Percentiles rank a stretch among this genome's conserved stretches.
These are phyloP conservation scores for Aspergillus sp. DNA, from an alignment of 2,329 filamentous ascomycete genomes.

Conservation along the genomic window DNA sequence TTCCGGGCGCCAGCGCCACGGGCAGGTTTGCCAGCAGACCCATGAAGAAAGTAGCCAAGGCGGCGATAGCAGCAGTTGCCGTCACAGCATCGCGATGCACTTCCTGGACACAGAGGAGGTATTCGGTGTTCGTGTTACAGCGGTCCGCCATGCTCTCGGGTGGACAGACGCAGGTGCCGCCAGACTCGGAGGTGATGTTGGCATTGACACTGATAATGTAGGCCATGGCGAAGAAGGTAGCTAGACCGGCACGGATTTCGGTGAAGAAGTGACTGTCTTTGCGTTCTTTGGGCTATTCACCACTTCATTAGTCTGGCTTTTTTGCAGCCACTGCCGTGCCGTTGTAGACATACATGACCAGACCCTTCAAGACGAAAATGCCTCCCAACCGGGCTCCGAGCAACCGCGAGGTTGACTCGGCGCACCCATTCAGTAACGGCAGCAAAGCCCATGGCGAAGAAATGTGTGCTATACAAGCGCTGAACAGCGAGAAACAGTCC, in stretches of 20 bases:
- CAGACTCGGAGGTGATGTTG: conserved; percentile 63
- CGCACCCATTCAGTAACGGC: conserved; percentile 11
- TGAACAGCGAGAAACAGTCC: too few relatives aligned
- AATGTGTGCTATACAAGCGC: too few relatives aligned
- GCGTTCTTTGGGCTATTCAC: conserved; percentile 56
- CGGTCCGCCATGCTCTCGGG: conserved; percentile 31
- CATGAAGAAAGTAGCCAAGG: conserved; percentile 75
- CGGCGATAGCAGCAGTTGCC: conserved; percentile 74
- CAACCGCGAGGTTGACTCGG: conserved; percentile 43
- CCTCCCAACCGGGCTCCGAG: conserved; percentile 58
- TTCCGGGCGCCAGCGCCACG: conserved; percentile 64
- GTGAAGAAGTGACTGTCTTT: conserved; percentile 74
- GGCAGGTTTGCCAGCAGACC: conserved; percentile 76
- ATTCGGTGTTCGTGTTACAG: conserved; percentile 45
- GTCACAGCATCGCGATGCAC: conserved; percentile 75
- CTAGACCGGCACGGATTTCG: conserved; percentile 74
- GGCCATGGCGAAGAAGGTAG: conserved; percentile 74
- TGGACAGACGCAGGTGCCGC: conserved; percentile 70
- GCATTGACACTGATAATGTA: conserved; percentile 67
- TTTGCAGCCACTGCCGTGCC: not conserved
- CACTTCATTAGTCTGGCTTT: conserved; percentile 2
- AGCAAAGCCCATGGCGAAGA: conserved; percentile 7
- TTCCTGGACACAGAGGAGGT: conserved; percentile 42
- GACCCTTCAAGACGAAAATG: conserved; percentile 77
- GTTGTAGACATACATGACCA: conserved; percentile 60